phyloP scores from a whole-genome alignment of 371 early-diverging fungal genomes.

The Mortierella sp. region DNA sequence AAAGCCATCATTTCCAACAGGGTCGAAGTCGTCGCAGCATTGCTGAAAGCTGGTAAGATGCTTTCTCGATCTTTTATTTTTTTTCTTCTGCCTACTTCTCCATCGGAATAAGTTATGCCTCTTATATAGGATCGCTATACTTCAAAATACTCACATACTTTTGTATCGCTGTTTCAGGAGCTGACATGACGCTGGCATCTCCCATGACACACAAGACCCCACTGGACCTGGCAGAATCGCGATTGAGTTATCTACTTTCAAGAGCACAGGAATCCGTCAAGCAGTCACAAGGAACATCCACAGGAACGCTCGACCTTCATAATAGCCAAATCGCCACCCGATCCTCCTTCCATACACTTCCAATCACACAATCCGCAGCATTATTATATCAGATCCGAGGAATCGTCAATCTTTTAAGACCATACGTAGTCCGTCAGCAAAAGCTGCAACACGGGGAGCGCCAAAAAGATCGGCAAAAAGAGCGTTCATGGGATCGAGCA shows the following conservation, averaged over 20 bases:
- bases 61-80: neutral
- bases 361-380: constrained; percentile 21
- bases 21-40: constrained; percentile 52
- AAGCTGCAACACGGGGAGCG: constrained; percentile 39
- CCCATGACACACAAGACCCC: constrained; percentile 57
- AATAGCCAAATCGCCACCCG: constrained; percentile 37
- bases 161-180: constrained; percentile 13
- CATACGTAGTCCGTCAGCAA: constrained; percentile 52
- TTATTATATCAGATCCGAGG: constrained; percentile 46
- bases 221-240: constrained; percentile 48
- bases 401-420: constrained; percentile 41
- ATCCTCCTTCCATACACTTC: constrained; percentile 19
- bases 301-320: constrained; percentile 21
- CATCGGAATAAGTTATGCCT: neutral
- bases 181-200: constrained; percentile 53
- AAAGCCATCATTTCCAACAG: constrained; percentile 53
- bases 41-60: constrained; percentile 44
- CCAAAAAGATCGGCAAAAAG: constrained; percentile 42
- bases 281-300: constrained; percentile 4
- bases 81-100: neutral
- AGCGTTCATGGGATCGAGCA: constrained; percentile 49
- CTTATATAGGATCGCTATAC: too few relatives aligned
- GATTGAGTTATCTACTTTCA: constrained; percentile 44
- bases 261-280: constrained; percentile 41
- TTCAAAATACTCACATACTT: too few relatives aligned